Evolutionary conservation across 352 stramenopile genomes (phyloP), one percentile per base, ranked within the genome.

Genomic region (Aphanomyces stellatus): DNA sequence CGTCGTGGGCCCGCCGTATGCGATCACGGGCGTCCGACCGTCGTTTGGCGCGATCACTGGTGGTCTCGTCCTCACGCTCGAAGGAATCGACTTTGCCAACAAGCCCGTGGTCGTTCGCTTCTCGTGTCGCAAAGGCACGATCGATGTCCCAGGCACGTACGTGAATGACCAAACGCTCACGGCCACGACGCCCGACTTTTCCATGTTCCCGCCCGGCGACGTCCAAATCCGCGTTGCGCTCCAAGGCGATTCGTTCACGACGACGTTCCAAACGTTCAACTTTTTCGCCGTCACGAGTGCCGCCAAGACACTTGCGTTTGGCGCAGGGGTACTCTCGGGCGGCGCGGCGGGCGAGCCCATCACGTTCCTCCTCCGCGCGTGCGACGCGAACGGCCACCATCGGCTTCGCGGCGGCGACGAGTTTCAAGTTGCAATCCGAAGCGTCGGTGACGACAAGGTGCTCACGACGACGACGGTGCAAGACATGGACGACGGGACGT

Each of bases 1-100:
- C 42, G 88, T 98, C 25, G 95, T 99, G 3, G 96, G 96, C 0
- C 96, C 96, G 22, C 95, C 95, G 8, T 98, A 99, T 73, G 96
- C 91, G 10, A 96, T 99, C 70, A 93, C 88, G 8, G 72, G 76
- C 13, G 82, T 98, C 24, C 86, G 82, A 64, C 93, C 95, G 17
- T 75, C 85, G 40, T 97, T 86, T 53, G 96, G 95, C 17, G 91
- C 95, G 1, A 88, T 98, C 62, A 99, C 95, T 0, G 96, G 96
- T 48, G 87, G 80, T 5, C 97, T 91, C 3, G 25, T 74, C 48
- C 73, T 97, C 33, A 82, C 80, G 7, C 84, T 99, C 37, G 81
- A 87, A 69, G 96, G 96, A 30, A 96, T 98, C 68, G 95, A 97
- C 55, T 99, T 99, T 72, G 65, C 79, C 40, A 88, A 88, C 63